These are phyloP conservation scores for Pharnaceum exiguum DNA, from an alignment of 148 eudicot species.

Conservation along the genomic window DNA sequence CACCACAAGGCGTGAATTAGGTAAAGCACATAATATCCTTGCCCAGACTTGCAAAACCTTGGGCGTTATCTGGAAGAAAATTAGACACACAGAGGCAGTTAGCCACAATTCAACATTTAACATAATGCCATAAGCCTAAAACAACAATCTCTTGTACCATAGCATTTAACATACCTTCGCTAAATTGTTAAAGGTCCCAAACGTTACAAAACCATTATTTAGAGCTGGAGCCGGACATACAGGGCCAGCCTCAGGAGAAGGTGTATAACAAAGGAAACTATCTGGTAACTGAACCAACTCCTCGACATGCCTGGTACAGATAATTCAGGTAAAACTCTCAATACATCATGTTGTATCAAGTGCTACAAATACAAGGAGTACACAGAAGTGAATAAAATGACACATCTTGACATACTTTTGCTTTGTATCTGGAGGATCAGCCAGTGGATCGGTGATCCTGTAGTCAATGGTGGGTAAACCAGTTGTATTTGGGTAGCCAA, in stretches of 20 bases:
- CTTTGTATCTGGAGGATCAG: slow-evolving; percentile 73
- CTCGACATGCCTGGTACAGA: slow-evolving; percentile 78
- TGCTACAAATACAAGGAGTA: not conserved
- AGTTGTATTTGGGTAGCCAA: slow-evolving; percentile 99
- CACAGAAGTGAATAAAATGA: not conserved
- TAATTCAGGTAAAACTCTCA: slow-evolving; percentile 5
- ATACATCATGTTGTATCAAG: not conserved
- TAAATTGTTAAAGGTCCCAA: slow-evolving; percentile 95
- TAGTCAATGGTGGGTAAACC: slow-evolving; percentile 95
- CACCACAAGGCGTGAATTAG: slow-evolving; percentile 89
- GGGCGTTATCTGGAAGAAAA: slow-evolving; percentile 77
- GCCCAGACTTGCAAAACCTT: slow-evolving; percentile 97
- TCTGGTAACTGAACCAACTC: slow-evolving; percentile 82
- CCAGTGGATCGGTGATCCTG: slow-evolving; percentile 79
- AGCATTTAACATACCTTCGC: slow-evolving; percentile 59
- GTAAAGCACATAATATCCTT: slow-evolving; percentile 82
- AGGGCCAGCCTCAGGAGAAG: slow-evolving; percentile 95
- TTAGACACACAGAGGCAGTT: too few relatives aligned
- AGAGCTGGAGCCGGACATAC: slow-evolving; percentile 80
- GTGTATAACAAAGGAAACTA: slow-evolving; percentile 92
- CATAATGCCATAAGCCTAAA: not conserved
- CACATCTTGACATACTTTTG: slow-evolving; percentile 56
- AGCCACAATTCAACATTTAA: not conserved
- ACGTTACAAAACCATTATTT: slow-evolving; percentile 83
- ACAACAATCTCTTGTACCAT: not conserved